Base-by-base conservation (phyloP, 75 land plant species). In the Ceratopteris richardii region DNA sequence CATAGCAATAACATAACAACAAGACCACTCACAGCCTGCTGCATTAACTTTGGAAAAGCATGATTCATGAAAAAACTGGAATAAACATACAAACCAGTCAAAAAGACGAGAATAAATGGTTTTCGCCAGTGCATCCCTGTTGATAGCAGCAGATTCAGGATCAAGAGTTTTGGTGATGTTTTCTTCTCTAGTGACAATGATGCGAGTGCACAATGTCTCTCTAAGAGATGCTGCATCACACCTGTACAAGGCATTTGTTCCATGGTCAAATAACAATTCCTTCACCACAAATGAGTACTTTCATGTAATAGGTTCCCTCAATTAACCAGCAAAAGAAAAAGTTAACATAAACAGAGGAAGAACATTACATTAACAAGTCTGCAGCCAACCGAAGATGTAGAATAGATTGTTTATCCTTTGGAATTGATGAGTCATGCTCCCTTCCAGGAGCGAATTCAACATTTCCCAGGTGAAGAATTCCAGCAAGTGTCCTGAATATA, bases 121-220 rank as follows among this genome's bases (percentile, higher is more conserved):
- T 64, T 77, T 77, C 9, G 80, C 80, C 17, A 89, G 59, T 29
- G 95, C 69, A 82, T 89, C 95, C 18, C 95, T 83, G 74, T 74
- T 80, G 25, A 82, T 77, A 19, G 69, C 61, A 43, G 95, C 90
- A 50, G 90, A 82, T 56, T 61, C 61, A 64, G 83, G 84, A 47
- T 85, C 89, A 48, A 89, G 86, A 46, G 83, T 70, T 67, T 82
- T 85, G 12, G 81, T 66, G 48, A 89, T 89, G 30, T 21, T 72
- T 36, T 89, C 95, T 61, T 89, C 95, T 48, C 64, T 76, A 46
- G 95, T 89, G 46, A 85, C 83, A 61, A 89, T 89, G 27, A 78
- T 68, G 40, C 95, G 83, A 13, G 81, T 82, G 33, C 77, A 77
- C 11, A 89, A 62, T 28, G 95, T 66, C 40, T 77, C 66, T n/a